These are phyloP conservation scores for Paraglomus occultum DNA, from an alignment of 192 early-diverging fungal species.

Conservation along the genomic window DNA sequence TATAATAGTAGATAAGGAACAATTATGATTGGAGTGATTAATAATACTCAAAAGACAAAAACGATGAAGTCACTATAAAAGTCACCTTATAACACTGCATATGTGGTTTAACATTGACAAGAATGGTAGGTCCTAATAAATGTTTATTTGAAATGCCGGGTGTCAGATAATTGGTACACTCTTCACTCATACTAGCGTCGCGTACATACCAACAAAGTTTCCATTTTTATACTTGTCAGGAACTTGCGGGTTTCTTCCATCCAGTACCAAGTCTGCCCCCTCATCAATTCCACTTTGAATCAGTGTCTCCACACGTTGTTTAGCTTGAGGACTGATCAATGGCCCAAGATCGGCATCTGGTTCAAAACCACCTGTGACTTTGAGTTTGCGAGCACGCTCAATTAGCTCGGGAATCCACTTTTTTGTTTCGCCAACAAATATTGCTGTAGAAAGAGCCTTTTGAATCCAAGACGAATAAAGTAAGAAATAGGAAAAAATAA, in stretches of 20 bases:
- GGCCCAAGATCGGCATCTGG: conserved; percentile 86
- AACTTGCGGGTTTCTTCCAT: conserved; percentile 79
- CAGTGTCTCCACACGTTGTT: conserved; percentile 68
- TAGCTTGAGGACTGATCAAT: conserved; percentile 78
- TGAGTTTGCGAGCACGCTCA: conserved; percentile 80
- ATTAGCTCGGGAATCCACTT: conserved; percentile 88
- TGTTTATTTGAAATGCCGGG: neutral
- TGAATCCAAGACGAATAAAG: neutral
- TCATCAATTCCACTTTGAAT: conserved; percentile 82
- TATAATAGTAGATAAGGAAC: neutral
- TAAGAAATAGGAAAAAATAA: neutral
- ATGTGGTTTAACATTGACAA: conserved; percentile 65
- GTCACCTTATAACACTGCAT: conserved; percentile 80
- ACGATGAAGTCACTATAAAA: neutral
- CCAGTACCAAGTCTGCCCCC: conserved; percentile 82
- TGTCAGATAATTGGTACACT: no score
- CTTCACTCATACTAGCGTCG: neutral
- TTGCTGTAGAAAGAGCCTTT: conserved; percentile 79
- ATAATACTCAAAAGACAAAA: neutral
- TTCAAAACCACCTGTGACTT: conserved; percentile 83
- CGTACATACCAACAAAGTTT: conserved; percentile 80
- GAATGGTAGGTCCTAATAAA: conserved; percentile 74
- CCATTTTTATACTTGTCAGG: conserved; percentile 77
- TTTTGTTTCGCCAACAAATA: conserved; percentile 85
- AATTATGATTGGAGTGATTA: conserved; percentile 24